Conservation (phyloP, 2,329 filamentous ascomycete species). For the Incumbomyces lentus region DNA sequence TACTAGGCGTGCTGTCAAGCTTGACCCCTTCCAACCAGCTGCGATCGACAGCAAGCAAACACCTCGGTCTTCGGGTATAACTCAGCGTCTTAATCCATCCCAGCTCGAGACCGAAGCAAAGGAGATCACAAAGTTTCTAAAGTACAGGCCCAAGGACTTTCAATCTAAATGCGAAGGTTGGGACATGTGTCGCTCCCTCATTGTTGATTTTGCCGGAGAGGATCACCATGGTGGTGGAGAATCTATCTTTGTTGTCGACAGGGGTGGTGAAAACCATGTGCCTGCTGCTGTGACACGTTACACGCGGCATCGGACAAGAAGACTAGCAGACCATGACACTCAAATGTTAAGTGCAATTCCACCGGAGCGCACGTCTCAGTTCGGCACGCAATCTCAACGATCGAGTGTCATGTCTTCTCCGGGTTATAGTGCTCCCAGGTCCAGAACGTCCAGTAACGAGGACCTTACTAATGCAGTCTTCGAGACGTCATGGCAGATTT, state of each 20-base stretch:
- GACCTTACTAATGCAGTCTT: constrained; percentile 27
- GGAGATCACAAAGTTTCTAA: constrained; percentile 69
- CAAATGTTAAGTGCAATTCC: constrained; percentile 19
- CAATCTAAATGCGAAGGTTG: constrained; percentile 68
- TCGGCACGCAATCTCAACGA: constrained; percentile 24
- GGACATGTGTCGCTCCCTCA: constrained; percentile 79
- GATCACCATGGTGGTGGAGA: constrained; percentile 70
- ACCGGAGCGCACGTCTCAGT: constrained; percentile 34
- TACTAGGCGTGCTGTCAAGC: constrained; percentile 60
- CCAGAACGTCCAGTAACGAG: constrained; percentile 25
- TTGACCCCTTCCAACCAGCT: constrained; percentile 62
- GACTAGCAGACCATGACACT: constrained; percentile 20
- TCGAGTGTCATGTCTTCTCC: constrained; percentile 11
- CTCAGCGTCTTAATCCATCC: constrained; percentile 58
- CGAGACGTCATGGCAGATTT: constrained; percentile 57
- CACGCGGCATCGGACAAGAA: constrained; percentile 41
- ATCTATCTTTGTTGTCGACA: constrained; percentile 61
- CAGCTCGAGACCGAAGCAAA: constrained; percentile 67
- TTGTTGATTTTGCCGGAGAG: constrained; percentile 81
- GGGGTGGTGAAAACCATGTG: constrained; percentile 54
- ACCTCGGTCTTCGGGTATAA: constrained; percentile 64
- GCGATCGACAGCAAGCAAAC: constrained; percentile 65
- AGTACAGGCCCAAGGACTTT: constrained; percentile 66
- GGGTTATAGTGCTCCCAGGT: constrained; percentile 22
- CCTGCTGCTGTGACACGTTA: constrained; percentile 46